Base-by-base conservation (phyloP, 192 early-diverging fungal species). In the Chytriomyces hyalinus region DNA sequence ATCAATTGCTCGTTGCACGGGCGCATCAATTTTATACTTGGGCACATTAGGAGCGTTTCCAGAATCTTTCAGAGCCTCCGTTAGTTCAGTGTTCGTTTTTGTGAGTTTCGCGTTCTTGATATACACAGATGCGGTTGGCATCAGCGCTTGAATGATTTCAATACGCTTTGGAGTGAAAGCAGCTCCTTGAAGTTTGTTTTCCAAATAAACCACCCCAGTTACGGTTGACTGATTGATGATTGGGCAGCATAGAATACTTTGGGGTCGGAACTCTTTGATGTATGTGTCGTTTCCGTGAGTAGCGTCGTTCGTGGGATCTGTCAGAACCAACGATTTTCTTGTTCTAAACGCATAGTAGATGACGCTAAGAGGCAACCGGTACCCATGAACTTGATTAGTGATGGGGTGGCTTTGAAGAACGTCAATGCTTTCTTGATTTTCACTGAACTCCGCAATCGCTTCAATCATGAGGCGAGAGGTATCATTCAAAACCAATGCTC, bases 21-120 rank as follows among this genome's bases (percentile, higher is more conserved):
- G 88, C 10, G 85, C 84, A 60, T 88, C 88, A 65, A 89, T 76
- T 24, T 89, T 84, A 73, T 86, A 86, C 66, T 82, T 76, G 17
- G 87, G 87, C 4, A 48, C 84, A 61, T 77, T 80, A 47, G 57
- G 45, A 1, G 73, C 50, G 15, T 71, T 69, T 22, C 65, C 75
- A 26, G 82, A 80, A 22, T 80, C 80, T 24, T 79, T 62, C 4
- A 88, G 60, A 0, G 84, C 84, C 15, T 81, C 75, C 15, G 83
- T 81, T 13, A 88, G 68, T 67, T 85, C 87, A 11, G 64, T 76
- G 78, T 88, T 88, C 9, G 79, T 82, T 51, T 84, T 84, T 28
- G 66, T 71, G 26, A 88, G 65, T 49, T 82, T 81, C 9, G 87
- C 87, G 62, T 88, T 88, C 46, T 84, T 85, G 63, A 88, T 88